Conservation (phyloP, 1,139 yeast species). For the Eremothecium sinecaudum region DNA sequence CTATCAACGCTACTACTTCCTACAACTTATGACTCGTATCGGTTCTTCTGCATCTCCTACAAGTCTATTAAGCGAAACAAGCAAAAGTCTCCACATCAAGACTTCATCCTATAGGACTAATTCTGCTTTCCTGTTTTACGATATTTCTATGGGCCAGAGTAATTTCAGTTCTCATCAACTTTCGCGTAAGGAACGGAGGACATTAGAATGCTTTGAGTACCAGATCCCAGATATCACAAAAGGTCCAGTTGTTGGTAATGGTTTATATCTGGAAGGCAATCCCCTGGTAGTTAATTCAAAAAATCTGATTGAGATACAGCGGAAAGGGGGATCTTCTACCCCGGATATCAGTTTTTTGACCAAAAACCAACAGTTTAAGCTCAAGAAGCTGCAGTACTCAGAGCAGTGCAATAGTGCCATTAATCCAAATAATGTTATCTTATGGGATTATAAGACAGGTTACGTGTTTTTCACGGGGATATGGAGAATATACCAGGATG, state of each 20-base stretch:
- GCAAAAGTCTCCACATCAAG: slow-evolving; percentile 5
- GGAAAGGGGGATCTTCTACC: background rate
- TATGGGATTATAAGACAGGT: slow-evolving; percentile 86
- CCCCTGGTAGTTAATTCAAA: background rate
- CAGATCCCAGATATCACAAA: slow-evolving; percentile 19
- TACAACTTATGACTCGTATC: slow-evolving; percentile 1
- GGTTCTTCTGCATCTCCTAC: slow-evolving; percentile 1
- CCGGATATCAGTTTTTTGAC: slow-evolving; percentile 10
- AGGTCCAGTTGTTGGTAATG: background rate
- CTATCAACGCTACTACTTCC: slow-evolving; percentile 24
- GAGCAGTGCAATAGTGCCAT: slow-evolving; percentile 15
- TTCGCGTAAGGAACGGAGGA: slow-evolving; percentile 2
- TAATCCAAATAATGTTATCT: slow-evolving; percentile 46
- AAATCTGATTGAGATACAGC: slow-evolving; percentile 1
- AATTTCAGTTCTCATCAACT: background rate
- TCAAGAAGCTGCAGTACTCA: slow-evolving; percentile 22
- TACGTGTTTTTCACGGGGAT: slow-evolving; percentile 85
- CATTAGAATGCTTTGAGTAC: slow-evolving; percentile 16
- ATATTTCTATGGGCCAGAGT: background rate
- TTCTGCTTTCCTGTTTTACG: slow-evolving; percentile 8
- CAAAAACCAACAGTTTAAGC: slow-evolving; percentile 28
- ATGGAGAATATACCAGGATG: slow-evolving; percentile 51
- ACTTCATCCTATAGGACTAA: slow-evolving; percentile 13
- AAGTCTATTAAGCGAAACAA: slow-evolving; percentile 8
- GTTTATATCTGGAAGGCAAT: background rate